Evolutionary conservation across 768 basidiomycete species (phyloP).

Genomic region (Tulasnella sp.): DNA sequence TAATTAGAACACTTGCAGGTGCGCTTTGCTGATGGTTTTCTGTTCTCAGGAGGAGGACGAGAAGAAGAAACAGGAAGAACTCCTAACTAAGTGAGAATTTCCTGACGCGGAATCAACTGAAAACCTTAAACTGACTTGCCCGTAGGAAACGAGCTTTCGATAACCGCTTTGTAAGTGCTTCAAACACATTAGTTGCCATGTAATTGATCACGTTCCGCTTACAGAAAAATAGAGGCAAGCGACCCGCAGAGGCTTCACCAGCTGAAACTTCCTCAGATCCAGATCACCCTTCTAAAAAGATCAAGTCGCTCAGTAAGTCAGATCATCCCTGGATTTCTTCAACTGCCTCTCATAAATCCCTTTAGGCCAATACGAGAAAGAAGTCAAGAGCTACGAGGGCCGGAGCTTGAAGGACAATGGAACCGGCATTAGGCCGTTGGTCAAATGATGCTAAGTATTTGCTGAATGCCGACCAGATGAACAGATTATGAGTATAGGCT

Average conservation of each 20-base stretch:
- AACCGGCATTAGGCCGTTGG: conserved; percentile 33
- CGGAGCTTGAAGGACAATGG: conserved; percentile 33
- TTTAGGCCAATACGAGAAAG: conserved; percentile 32
- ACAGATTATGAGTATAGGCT: too few relatives aligned
- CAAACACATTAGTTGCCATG: neutral
- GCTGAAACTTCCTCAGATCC: conserved; percentile 25
- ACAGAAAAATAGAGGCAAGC: conserved; percentile 50
- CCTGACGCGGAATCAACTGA: neutral
- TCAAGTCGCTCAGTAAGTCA: conserved; percentile 29
- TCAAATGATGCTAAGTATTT: conserved; percentile 29
- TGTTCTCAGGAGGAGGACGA: conserved; percentile 42
- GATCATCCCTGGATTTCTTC: neutral
- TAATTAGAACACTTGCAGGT: neutral
- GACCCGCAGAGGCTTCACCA: conserved; percentile 20
- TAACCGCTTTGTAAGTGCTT: conserved; percentile 42
- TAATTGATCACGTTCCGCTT: neutral
- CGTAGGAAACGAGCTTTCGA: conserved; percentile 48
- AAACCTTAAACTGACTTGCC: conserved; percentile 5
- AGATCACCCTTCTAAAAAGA: conserved; percentile 32
- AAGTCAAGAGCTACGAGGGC: conserved; percentile 31
- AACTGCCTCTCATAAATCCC: neutral
- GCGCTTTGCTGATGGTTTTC: conserved; percentile 8
- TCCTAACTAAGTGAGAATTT: conserved; percentile 33
- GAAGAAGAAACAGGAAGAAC: conserved; percentile 41
- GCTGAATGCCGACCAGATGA: too few relatives aligned